Conservation (phyloP, 1,284 basidiomycete species). For the Cutaneotrichosporon mucoides region DNA sequence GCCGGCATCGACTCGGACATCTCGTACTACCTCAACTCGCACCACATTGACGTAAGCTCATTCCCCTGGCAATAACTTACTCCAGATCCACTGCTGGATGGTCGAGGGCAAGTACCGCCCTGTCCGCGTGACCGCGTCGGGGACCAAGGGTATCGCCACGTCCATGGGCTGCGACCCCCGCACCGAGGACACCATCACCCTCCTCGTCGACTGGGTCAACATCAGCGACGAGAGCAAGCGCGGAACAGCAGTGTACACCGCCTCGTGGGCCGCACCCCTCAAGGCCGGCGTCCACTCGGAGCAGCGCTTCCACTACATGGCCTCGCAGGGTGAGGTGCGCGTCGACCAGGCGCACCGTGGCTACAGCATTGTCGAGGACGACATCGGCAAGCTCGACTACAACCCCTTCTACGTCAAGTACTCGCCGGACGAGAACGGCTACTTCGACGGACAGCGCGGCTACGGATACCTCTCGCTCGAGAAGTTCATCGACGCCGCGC, state of each 20-base stretch:
- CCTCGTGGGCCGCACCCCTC: slow-evolving; percentile 60
- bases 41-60: slow-evolving; percentile 65
- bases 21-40: slow-evolving; percentile 83
- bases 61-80: slow-evolving; percentile 54
- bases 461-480: slow-evolving; percentile 87
- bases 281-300: slow-evolving; percentile 65
- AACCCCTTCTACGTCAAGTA: slow-evolving; percentile 55
- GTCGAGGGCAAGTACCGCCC: slow-evolving; percentile 68
- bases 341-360: slow-evolving; percentile 92
- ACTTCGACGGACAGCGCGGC: slow-evolving; percentile 87
- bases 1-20: slow-evolving; percentile 90
- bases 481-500: slow-evolving; percentile 64
- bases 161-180: slow-evolving; percentile 60
- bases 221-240: slow-evolving; percentile 62
- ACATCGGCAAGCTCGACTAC: slow-evolving; percentile 58
- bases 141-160: slow-evolving; percentile 81
- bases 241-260: slow-evolving; percentile 68
- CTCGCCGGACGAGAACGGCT: slow-evolving; percentile 75
- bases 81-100: slow-evolving; percentile 78
- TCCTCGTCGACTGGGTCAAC: slow-evolving; percentile 88
- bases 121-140: slow-evolving; percentile 79
- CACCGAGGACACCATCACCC: slow-evolving; percentile 91
- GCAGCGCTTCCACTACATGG: slow-evolving; percentile 94
- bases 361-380: slow-evolving; percentile 78
- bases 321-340: slow-evolving; percentile 81